Base-by-base conservation (phyloP, 768 basidiomycete genomes). In the Kwoniella pini region DNA sequence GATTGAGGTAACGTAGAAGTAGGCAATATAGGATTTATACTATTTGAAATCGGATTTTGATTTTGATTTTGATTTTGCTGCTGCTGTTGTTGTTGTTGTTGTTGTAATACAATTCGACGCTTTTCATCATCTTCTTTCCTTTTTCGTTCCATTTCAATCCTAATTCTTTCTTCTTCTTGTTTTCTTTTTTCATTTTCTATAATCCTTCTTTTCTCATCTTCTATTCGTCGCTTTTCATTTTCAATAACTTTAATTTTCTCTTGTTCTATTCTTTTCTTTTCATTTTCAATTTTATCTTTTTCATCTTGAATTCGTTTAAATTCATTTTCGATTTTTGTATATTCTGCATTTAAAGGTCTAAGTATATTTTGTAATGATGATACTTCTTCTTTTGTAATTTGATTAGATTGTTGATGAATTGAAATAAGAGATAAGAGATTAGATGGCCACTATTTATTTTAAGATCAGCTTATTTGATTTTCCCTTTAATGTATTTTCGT, bases 231-330 rank as follows among this genome's bases (percentile, higher is more conserved):
- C 31, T 50, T 38, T 27, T 69, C 72, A 42, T 71, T 64, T 43
- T 63, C 62, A 22, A 46, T 46, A 46, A 58, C 63, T 27, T 64
- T 46, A n/a, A 69, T 49, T 39, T 69, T 67, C 45, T 64, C 62
- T 45, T 42, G 24, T 22, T 44, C 54, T 2, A 19, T 28, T 11
- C 54, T 62, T 30, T 26, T 39, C 31, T 57, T 61, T 38, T 59
- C 65, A 28, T 65, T 53, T 22, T 52, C 58, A 4, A 50, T 13
- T 15, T 43, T 39, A 7, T 49, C 49, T 22, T 33, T 46, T 17
- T 60, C 58, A 19, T 60, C 58, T n/a, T 53, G 40, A 3, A 54
- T 31, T 36, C 48, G 31, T 28, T 44, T 59, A 2, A 33, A 21
- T 24, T 59, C 57, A 19, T 31, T 48, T 36, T 61, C 52, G 9